phyloP scores from a whole-genome alignment of 208 protist genomes.

The Endotrypanum monterogeii region DNA sequence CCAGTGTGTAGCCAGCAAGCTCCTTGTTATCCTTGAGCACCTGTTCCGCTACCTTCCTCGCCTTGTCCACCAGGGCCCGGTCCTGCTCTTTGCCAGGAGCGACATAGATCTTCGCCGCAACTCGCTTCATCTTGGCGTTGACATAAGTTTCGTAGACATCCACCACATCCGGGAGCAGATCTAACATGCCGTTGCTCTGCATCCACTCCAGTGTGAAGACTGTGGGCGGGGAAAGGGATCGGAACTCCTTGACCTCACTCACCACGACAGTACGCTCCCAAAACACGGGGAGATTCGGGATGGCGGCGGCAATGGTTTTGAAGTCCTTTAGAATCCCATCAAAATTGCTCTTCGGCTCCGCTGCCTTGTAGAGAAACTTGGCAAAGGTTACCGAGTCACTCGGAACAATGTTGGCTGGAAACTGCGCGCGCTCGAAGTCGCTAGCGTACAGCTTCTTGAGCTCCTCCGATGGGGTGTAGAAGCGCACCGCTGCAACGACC shows the following conservation, averaged over 20 bases:
- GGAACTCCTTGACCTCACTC: constrained; percentile 78
- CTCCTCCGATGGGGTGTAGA: constrained; percentile 86
- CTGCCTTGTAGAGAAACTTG: constrained; percentile 91
- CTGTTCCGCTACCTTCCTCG: constrained; percentile 75
- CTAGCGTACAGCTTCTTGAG: constrained; percentile 89
- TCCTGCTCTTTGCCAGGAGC: constrained; percentile 64
- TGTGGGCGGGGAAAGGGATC: constrained; percentile 73
- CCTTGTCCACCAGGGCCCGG: constrained; percentile 45
- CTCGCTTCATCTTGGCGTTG: constrained; percentile 85
- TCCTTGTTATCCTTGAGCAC: constrained; percentile 68
- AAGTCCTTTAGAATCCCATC: constrained; percentile 84
- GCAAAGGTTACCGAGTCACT: constrained; percentile 90
- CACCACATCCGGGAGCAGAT: constrained; percentile 77
- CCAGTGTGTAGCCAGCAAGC: constrained; percentile 62
- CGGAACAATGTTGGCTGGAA: constrained; percentile 81
- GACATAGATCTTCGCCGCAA: constrained; percentile 84
- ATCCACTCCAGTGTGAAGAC: constrained; percentile 92
- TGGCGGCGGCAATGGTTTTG: constrained; percentile 61
- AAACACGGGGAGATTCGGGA: constrained; percentile 83
- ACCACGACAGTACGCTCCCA: constrained; percentile 85
- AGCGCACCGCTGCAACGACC: constrained; percentile 50
- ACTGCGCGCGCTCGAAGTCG: constrained; percentile 83
- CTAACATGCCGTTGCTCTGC: constrained; percentile 91
- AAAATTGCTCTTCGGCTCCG: constrained; percentile 63
- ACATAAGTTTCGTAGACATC: constrained; percentile 90